phyloP scores from a whole-genome alignment of 1,284 basidiomycete species.

The Sporisorium graminicola region DNA sequence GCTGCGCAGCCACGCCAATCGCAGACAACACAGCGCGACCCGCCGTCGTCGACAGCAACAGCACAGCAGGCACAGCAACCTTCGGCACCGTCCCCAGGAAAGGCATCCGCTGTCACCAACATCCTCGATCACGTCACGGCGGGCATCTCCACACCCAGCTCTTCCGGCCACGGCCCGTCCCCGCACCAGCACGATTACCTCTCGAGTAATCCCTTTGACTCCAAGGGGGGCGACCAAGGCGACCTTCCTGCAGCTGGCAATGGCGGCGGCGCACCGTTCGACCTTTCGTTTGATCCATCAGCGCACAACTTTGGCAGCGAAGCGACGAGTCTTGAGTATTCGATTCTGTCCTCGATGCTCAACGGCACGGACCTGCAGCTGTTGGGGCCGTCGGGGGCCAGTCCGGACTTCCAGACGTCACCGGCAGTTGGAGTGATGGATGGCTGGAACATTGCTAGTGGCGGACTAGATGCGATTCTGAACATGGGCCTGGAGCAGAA shows the following conservation, averaged over 20 bases:
- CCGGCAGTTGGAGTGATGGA: slow-evolving; percentile 59
- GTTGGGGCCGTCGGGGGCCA: slow-evolving; percentile 47
- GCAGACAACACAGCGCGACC: slow-evolving; percentile 16
- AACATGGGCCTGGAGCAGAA: slow-evolving; percentile 22
- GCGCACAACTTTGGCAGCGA: slow-evolving; percentile 81
- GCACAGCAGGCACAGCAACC: slow-evolving; percentile 5
- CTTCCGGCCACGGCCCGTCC: slow-evolving; percentile 45
- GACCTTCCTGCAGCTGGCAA: slow-evolving; percentile 17
- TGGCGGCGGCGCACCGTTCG: slow-evolving; percentile 22
- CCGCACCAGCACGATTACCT: slow-evolving; percentile 49
- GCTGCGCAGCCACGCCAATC: slow-evolving; percentile 11
- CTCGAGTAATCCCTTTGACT: slow-evolving; percentile 47
- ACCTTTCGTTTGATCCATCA: slow-evolving; percentile 76
- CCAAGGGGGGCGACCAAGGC: slow-evolving; percentile 19
- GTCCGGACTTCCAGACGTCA: slow-evolving; percentile 53
- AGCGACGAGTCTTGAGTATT: slow-evolving; percentile 90
- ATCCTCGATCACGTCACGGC: slow-evolving; percentile 43
- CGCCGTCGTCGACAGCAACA: slow-evolving; percentile 17
- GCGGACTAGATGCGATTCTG: slow-evolving; percentile 34
- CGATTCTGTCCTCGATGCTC: slow-evolving; percentile 89
- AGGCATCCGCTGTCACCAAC: slow-evolving; percentile 36
- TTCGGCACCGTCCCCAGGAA: slow-evolving; percentile 24
- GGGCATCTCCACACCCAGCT: slow-evolving; percentile 28
- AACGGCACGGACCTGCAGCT: slow-evolving; percentile 63
- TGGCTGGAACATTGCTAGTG: slow-evolving; percentile 49